These are phyloP conservation scores for Diplocarpon mali DNA, from an alignment of 2,329 filamentous ascomycete genomes.

Conservation along the genomic window DNA sequence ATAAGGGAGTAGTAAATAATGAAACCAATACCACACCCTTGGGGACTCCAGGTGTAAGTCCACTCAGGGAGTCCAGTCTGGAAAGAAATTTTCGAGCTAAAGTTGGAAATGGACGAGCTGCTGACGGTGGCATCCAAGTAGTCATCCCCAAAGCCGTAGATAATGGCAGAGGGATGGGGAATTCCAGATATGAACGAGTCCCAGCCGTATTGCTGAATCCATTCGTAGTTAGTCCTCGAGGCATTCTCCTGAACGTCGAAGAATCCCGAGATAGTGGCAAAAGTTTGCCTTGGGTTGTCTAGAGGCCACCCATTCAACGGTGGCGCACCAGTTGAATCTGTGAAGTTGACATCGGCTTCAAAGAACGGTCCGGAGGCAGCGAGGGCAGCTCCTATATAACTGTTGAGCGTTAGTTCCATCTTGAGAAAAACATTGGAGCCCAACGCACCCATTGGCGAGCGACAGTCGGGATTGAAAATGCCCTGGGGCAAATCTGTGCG, in stretches of 20 bases:
- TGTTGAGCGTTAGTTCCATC: constrained; percentile 8
- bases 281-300: constrained; percentile 50
- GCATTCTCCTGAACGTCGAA: constrained; percentile 48
- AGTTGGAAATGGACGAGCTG: constrained; percentile 46
- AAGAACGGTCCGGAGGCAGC: constrained; percentile 26
- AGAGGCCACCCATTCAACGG: constrained; percentile 56
- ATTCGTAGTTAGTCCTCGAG: constrained; percentile 52
- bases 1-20: constrained; percentile 50
- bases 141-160: constrained; percentile 43
- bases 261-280: constrained; percentile 58
- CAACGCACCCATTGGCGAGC: constrained; percentile 25
- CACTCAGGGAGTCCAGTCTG: constrained; percentile 52
- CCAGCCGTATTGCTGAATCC: constrained; percentile 57
- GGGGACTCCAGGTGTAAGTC: constrained; percentile 55
- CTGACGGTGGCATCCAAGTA: constrained; percentile 51
- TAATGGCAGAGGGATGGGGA: constrained; percentile 54
- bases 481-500: constrained; percentile 19
- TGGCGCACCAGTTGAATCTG: constrained; percentile 19
- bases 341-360: constrained; percentile 25
- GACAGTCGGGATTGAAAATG: constrained; percentile 26
- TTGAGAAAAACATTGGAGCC: background rate
- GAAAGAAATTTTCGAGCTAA: constrained; percentile 50
- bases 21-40: constrained; percentile 35
- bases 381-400: constrained; percentile 25
- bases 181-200: constrained; percentile 63